Base-by-base conservation (phyloP, 148 eudicot genomes). In the Fallopia convolvulus region DNA sequence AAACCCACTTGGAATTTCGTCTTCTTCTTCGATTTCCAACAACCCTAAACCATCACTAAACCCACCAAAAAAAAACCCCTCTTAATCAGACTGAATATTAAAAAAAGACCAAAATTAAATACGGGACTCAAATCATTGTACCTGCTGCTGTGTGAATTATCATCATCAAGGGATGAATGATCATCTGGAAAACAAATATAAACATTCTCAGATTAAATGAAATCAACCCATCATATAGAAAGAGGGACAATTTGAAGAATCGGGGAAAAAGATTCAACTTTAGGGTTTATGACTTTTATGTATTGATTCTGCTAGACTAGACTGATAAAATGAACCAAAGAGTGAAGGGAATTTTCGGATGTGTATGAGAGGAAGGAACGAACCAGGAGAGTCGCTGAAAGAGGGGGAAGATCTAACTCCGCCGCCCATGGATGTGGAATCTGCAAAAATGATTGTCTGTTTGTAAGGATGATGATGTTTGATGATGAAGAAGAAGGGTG, bases 1-100 rank as follows among this genome's bases (percentile, higher is more conserved):
- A 76, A 77, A 72, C 60, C 81, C 87, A 76, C 78, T 47, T 5
- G 85, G 80, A 78, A 39, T 77, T 78, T n/a, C 65, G 21, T 13
- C 26, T 23, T 58, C 65, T 20, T 58, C 30, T 23, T 20, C 65
- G 12, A 58, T 17, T 58, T 58, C 65, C 8, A 58, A 58, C 8
- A 58, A 58, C 65, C 65, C 65, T 58, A 58, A 58, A 23, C 30
- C 65, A 58, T 23, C 65, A 20, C 65, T 58, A 58, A 58, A 58
- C 65, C 32, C 65, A 58, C 65, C 21, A 6, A 21, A 58, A 21
- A 58, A 58, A 6, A 56, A 56, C 0, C 10, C 4, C 3, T 58
- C 32, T n/a, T 58, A 21, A 21, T 58, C 12, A 20, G 33, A 58
- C 21, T n/a, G 65, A 12, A 6, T 8, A 9, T 9, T 9, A 11